Conservation (phyloP, 169 alveolate genomes). For the Eimeria brunetti region DNA sequence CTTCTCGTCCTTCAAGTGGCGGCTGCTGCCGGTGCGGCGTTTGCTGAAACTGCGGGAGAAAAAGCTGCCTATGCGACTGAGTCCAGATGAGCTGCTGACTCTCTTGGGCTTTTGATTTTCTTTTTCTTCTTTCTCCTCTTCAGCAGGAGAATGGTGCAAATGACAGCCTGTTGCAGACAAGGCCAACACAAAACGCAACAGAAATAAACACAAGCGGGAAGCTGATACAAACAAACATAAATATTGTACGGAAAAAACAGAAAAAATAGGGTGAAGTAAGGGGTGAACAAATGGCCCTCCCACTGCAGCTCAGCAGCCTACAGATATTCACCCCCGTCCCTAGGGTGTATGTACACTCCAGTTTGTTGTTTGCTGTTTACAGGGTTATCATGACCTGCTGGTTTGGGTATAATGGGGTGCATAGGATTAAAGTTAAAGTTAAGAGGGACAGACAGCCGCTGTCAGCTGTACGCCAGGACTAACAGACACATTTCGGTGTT, state of each 20-base stretch:
- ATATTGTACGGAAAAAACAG: neutral
- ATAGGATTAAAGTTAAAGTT: neutral
- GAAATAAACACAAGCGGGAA: neutral
- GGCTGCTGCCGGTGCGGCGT: constrained; percentile 35
- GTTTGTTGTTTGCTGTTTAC: neutral
- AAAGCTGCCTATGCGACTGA: constrained; percentile 41
- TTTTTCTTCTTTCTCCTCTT: neutral
- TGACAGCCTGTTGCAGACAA: neutral
- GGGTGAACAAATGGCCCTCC: neutral
- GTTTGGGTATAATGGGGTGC: no score
- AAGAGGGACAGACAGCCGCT: neutral
- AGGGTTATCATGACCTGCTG: neutral
- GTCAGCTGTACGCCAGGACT: neutral
- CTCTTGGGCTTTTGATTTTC: neutral
- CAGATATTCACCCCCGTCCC: neutral
- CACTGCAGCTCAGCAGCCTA: neutral
- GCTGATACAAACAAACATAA: neutral
- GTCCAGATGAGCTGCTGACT: neutral
- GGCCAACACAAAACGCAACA: neutral
- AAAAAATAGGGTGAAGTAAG: neutral
- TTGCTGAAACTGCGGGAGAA: constrained; percentile 27
- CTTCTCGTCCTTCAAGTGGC: neutral
- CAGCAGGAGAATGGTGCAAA: neutral
- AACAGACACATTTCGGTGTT: neutral
- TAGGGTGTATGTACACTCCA: neutral